phyloP scores from a whole-genome alignment of 2,329 filamentous ascomycete genomes.

The Colletotrichum orchidophilum region DNA sequence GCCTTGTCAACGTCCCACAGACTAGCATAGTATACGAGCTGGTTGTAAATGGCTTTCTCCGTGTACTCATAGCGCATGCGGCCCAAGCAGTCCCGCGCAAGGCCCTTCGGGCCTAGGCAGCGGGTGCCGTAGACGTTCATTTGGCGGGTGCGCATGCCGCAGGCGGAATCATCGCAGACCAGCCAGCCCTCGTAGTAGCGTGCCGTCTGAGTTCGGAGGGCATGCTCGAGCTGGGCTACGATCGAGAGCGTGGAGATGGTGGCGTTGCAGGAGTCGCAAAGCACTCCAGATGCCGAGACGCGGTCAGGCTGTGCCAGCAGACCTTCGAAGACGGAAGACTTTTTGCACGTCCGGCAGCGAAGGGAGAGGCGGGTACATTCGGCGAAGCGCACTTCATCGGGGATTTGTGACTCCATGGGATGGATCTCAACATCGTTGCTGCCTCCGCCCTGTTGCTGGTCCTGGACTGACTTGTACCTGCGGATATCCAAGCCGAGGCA shows the following conservation, averaged over 20 bases:
- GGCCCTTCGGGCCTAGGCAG: slow-evolving; percentile 87
- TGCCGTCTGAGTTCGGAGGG: slow-evolving; percentile 80
- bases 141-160: slow-evolving; percentile 86
- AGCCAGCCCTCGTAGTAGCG: slow-evolving; percentile 95
- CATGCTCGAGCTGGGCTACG: slow-evolving; percentile 86
- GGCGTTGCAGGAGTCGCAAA: slow-evolving; percentile 73
- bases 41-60: slow-evolving; percentile 94
- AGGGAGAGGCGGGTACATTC: slow-evolving; percentile 81
- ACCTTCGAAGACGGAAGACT: slow-evolving; percentile 78
- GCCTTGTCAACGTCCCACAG: slow-evolving; percentile 93
- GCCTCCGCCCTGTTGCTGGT: slow-evolving; percentile 58
- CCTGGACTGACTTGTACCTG: slow-evolving; percentile 73
- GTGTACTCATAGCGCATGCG: slow-evolving; percentile 88
- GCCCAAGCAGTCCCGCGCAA: slow-evolving; percentile 85
- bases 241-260: slow-evolving; percentile 76
- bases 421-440: slow-evolving; percentile 77
- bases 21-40: slow-evolving; percentile 85
- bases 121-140: slow-evolving; percentile 92
- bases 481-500: slow-evolving; percentile 91
- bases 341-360: slow-evolving; percentile 83
- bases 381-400: slow-evolving; percentile 88
- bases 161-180: slow-evolving; percentile 88
- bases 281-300: slow-evolving; percentile 78
- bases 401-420: slow-evolving; percentile 92
- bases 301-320: slow-evolving; percentile 66